These are phyloP conservation scores for Meira nashicola DNA, from an alignment of 1,284 basidiomycete species.

Conservation along the genomic window DNA sequence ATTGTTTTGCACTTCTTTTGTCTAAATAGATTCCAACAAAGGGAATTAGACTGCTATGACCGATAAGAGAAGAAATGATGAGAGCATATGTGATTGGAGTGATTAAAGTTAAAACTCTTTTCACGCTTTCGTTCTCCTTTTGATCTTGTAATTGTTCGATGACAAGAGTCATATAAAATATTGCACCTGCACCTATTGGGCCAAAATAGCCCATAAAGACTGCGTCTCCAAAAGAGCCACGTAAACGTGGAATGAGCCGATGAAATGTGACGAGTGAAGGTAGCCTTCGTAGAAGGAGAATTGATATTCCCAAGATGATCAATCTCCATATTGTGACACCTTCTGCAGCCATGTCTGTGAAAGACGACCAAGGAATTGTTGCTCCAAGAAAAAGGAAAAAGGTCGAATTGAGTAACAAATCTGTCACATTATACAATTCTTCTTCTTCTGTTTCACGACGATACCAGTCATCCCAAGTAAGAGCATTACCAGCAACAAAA, in stretches of 20 bases:
- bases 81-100: conserved; percentile 36
- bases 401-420: conserved; percentile 38
- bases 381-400: conserved; percentile 54
- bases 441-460: conserved; percentile 43
- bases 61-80: conserved; percentile 31
- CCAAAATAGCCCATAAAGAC: conserved; percentile 55
- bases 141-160: conserved; percentile 12
- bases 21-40: too few relatives aligned
- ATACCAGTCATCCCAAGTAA: conserved; percentile 46
- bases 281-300: conserved; percentile 53
- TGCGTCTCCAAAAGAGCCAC: conserved; percentile 36
- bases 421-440: conserved; percentile 42
- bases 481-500: conserved; percentile 39
- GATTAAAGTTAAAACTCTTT: conserved; percentile 13
- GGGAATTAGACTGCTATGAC: conserved; percentile 38
- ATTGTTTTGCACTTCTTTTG: too few relatives aligned
- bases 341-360: conserved; percentile 36
- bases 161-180: conserved; percentile 25
- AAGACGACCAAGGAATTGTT: conserved; percentile 34
- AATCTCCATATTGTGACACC: conserved; percentile 51
- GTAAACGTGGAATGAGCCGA: conserved; percentile 45
- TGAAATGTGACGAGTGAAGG: conserved; percentile 45
- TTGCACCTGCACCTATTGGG: conserved; percentile 54
- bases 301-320: conserved; percentile 54
- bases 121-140: not conserved